A percentile compares a stretch with the other conserved stretches of the same genome.
Evolutionary conservation across 73 alveolate genomes (phyloP).

Genomic region (Tetrahymena malaccensis): DNA sequence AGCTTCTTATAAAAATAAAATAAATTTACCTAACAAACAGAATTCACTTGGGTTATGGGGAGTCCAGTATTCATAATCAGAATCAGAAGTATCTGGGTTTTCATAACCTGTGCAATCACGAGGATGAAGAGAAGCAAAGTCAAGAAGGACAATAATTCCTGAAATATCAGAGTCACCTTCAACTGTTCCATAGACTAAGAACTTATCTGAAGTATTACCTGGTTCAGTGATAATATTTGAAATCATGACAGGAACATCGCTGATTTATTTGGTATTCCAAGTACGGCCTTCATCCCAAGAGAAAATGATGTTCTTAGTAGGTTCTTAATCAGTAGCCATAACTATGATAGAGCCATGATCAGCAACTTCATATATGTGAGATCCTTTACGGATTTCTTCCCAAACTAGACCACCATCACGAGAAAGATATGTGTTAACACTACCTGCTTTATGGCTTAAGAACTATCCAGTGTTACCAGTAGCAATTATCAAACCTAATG

Average conservation of each 20-base stretch:
- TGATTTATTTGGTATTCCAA: constrained; percentile 51
- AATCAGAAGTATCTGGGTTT: constrained; percentile 63
- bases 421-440: constrained; percentile 66
- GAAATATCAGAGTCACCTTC: constrained; percentile 14
- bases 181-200: constrained; percentile 73
- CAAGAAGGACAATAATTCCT: constrained; percentile 63
- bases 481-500: constrained; percentile 81
- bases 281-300: constrained; percentile 81
- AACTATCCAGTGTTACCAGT: constrained; percentile 81
- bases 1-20: no score
- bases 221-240: constrained; percentile 91
- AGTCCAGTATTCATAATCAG: constrained; percentile 89
- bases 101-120: constrained; percentile 74
- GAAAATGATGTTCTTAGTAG: constrained; percentile 60
- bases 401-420: constrained; percentile 92
- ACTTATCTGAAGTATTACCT: constrained; percentile 56
- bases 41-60: constrained; percentile 51
- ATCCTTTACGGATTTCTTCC: constrained; percentile 80
- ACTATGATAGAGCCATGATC: constrained; percentile 94
- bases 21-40: neutral
- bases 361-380: constrained; percentile 84
- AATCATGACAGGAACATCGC: constrained; percentile 56
- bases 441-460: constrained; percentile 46
- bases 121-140: constrained; percentile 68
- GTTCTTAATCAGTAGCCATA: constrained; percentile 60